Percentiles rank a stretch among this genome's conserved stretches.
Conservation (phyloP, 2,329 filamentous ascomycete genomes). For the Chaetomiaceae sp. region DNA sequence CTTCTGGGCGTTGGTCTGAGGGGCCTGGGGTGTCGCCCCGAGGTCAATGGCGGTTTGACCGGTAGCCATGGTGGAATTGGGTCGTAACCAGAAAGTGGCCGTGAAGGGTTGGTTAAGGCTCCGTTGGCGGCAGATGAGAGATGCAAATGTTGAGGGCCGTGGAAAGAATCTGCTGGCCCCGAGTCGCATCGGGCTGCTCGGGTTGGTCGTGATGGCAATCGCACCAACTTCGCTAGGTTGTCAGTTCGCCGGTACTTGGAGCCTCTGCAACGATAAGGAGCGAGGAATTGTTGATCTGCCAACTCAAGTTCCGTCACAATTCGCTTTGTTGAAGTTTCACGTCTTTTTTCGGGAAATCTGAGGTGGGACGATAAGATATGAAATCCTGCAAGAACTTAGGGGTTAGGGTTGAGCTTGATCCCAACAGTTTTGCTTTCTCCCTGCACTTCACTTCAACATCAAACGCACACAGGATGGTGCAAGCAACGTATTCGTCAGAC, state of each 20-base stretch:
- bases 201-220: background rate
- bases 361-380: too few relatives aligned
- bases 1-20: constrained; percentile 9
- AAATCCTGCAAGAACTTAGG: too few relatives aligned
- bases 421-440: too few relatives aligned
- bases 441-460: too few relatives aligned
- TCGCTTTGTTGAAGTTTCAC: background rate
- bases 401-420: too few relatives aligned
- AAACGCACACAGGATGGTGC: too few relatives aligned
- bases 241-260: constrained; percentile 1
- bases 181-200: constrained; percentile 12
- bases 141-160: background rate
- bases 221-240: background rate
- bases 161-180: constrained; percentile 14
- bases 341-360: too few relatives aligned
- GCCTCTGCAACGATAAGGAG: too few relatives aligned
- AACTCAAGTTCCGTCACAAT: constrained; percentile 1
- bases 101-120: constrained; percentile 7
- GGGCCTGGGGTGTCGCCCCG: background rate
- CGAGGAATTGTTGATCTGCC: background rate
- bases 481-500: too few relatives aligned
- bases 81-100: background rate
- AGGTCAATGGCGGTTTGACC: constrained; percentile 5
- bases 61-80: constrained; percentile 11
- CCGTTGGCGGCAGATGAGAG: background rate